Evolutionary conservation across 176 grass and related monocot species (phyloP).

Genomic region (Oryza longistaminata): DNA sequence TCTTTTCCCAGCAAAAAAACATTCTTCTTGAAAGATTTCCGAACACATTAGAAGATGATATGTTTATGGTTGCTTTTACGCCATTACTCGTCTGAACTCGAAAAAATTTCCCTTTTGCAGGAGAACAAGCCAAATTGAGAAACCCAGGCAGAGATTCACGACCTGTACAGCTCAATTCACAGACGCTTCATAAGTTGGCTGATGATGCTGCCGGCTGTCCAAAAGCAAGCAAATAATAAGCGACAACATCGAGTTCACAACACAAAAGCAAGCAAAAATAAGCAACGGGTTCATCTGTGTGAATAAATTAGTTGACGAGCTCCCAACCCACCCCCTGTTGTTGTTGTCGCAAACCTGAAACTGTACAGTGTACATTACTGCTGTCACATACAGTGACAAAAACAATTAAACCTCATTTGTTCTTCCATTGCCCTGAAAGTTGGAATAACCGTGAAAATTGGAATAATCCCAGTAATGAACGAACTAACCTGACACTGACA

Average conservation of each 20-base stretch:
- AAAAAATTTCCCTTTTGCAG: slow-evolving; percentile 6
- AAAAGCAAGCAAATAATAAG: not conserved
- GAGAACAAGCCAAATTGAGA: slow-evolving; percentile 28
- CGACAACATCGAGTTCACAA: not conserved
- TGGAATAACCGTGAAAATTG: not conserved
- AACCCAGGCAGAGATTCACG: not conserved
- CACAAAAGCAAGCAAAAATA: slow-evolving; percentile 9
- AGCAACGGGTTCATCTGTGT: not conserved
- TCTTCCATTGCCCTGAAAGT: too few species aligned
- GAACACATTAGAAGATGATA: slow-evolving; percentile 1
- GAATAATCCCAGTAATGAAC: too few species aligned
- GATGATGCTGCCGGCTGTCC: not conserved
- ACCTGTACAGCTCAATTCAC: not conserved
- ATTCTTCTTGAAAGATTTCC: not conserved
- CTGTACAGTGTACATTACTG: not conserved
- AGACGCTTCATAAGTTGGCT: not conserved
- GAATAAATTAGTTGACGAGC: not conserved
- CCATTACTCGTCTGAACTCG: not conserved
- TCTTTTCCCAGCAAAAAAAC: not conserved
- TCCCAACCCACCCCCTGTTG: not conserved
- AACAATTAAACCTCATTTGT: not conserved
- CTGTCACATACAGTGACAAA: not conserved
- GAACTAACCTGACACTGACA: not conserved
- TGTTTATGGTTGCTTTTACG: not conserved
- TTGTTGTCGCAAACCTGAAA: not conserved